A percentile compares a stretch with the other conserved stretches of the same genome.
Conservation (phyloP, 1,284 basidiomycete species). For the Xerocomus nothofagi region DNA sequence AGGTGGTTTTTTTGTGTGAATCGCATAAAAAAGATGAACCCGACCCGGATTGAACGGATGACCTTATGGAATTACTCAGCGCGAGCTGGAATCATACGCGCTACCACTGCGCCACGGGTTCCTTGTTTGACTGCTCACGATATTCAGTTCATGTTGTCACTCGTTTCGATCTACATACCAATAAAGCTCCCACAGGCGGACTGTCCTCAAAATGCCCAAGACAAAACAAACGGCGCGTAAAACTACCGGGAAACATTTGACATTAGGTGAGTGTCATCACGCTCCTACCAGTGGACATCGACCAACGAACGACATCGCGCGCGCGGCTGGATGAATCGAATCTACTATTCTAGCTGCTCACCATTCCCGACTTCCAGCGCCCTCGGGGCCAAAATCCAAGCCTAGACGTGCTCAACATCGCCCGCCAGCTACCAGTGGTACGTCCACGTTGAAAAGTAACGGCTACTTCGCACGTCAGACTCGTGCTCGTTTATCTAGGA, state of each 20-base stretch:
- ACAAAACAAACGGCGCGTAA: constrained; percentile 28
- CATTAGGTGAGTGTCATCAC: constrained; percentile 8
- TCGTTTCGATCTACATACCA: background rate
- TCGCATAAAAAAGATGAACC: constrained; percentile 39
- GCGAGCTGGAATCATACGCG: constrained; percentile 36
- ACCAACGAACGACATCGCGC: background rate
- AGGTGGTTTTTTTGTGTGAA: background rate
- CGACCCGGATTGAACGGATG: constrained; percentile 60
- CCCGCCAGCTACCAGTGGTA: background rate
- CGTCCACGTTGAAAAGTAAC: background rate
- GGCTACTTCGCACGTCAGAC: background rate
- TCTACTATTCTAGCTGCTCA: background rate
- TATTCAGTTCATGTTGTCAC: too few species aligned
- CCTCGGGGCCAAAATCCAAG: background rate
- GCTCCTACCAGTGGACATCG: background rate
- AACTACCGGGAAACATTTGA: constrained; percentile 19
- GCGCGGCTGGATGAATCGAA: background rate
- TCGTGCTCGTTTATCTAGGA: background rate
- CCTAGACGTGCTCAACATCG: constrained; percentile 4
- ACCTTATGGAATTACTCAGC: constrained; percentile 44
- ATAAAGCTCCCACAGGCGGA: background rate
- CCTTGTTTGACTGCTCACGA: rapidly evolving
- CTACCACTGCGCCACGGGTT: constrained; percentile 38
- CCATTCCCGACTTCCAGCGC: too few species aligned
- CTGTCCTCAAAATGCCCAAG: constrained; percentile 5